Evolutionary conservation across 2,329 filamentous ascomycete species (phyloP), one percentile per base, ranked within the genome.

Genomic region (Madurella fahalii): DNA sequence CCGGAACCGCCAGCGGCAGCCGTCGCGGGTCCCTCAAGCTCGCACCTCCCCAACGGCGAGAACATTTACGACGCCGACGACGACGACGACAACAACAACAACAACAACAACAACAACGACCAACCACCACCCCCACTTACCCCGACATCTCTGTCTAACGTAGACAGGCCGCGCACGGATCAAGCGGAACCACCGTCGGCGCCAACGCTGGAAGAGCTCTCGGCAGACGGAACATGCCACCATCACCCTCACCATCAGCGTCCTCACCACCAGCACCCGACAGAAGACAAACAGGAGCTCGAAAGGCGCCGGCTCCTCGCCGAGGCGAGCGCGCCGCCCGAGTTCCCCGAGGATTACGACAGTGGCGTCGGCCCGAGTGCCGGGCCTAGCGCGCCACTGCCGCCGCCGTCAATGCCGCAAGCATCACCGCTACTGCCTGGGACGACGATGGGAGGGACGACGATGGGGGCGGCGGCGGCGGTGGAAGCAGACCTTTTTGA

Each of bases 201-300:
- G 2, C 80, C 74, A 2, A 73, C 75, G 0, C 65, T 76, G n/a
- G 74, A 75, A 16, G 76, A 78, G 8, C 49, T 82, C 4, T 63
- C 65, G 4, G 4, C 25, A 25, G 25, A 44, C 65, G 53, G 18
- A 61, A 52, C 9, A 39, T 60, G 8, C 61, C 61, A 5, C 25
- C 25, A 25, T 3, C 25, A 25, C 25, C 61, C 9, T 61, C 61
- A 5, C 25, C 25, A 25, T 3, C 25, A 25, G 4, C 25, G 7
- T 7, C 25, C 3, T 25, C 61, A 69, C 59, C 58, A 67, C 18
- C 58, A 69, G 59, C 58, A 67, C 18, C 58, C 72, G 2, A 74
- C 71, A 13, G 89, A 94, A 52, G 92, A 95, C 68, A 94, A 95
- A 68, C 84, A 86, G 62, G 90, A 95, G 67, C 73, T 90, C 7